Percentiles rank a stretch among this genome's conserved stretches.
Conservation (phyloP, 768 basidiomycete genomes). For the Amyloporia xantha region DNA sequence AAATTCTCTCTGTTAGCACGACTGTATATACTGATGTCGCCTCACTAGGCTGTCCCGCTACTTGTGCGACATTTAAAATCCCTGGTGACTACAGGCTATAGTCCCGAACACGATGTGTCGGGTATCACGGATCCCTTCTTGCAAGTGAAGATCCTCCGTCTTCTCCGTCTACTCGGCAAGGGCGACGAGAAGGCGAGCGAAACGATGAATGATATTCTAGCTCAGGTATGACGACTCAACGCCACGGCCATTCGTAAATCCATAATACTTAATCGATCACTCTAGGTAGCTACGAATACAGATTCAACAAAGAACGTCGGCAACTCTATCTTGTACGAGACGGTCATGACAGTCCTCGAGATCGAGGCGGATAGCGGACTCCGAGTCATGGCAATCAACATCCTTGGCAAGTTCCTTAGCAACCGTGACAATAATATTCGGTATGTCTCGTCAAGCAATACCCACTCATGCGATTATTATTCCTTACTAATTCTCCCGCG, state of each 20-base stretch:
- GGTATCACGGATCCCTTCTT: constrained; percentile 97
- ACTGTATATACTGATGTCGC: background rate
- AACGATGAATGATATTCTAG: constrained; percentile 96
- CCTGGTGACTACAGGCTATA: constrained; percentile 92
- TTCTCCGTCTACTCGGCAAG: constrained; percentile 83
- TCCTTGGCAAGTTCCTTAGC: constrained; percentile 94
- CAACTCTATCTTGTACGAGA: constrained; percentile 96
- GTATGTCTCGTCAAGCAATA: constrained; percentile 36
- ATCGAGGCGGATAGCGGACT: constrained; percentile 95
- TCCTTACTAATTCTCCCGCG: background rate
- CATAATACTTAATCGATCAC: background rate
- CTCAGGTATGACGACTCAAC: constrained; percentile 50
- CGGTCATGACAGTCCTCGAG: constrained; percentile 91
- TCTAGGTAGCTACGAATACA: constrained; percentile 97
- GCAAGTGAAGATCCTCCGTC: constrained; percentile 86
- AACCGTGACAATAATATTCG: constrained; percentile 99
- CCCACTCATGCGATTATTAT: background rate
- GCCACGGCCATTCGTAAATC: background rate
- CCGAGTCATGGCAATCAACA: constrained; percentile 99
- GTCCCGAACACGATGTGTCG: constrained; percentile 98
- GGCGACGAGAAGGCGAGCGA: constrained; percentile 86
- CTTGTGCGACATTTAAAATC: constrained; percentile 95
- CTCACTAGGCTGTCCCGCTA: constrained; percentile 72
- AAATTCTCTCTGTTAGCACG: constrained; percentile 3
- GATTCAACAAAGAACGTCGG: constrained; percentile 98